phyloP scores from a whole-genome alignment of 768 basidiomycete species.

The Porphyrellus cyaneotinctus region DNA sequence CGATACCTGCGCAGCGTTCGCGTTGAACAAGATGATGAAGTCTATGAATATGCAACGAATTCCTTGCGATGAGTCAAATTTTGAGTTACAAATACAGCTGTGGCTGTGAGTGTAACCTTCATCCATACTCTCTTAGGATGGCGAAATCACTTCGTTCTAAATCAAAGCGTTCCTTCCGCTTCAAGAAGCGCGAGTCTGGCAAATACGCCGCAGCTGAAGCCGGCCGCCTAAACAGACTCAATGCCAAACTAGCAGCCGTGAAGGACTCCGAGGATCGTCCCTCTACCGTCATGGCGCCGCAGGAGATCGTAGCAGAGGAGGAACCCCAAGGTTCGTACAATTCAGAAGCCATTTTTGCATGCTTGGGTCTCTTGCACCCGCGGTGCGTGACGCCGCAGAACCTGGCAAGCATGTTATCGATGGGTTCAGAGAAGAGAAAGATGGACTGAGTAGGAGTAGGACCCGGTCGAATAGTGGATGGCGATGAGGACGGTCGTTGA shows the following conservation, averaged over 20 bases:
- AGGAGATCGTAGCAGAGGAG: conserved; percentile 32
- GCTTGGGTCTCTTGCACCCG: conserved; percentile 57
- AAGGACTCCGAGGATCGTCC: conserved; percentile 31
- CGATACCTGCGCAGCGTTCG: not conserved
- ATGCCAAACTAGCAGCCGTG: conserved; percentile 56
- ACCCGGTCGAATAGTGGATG: not conserved
- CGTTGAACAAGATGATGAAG: not conserved
- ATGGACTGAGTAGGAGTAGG: not conserved
- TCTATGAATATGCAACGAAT: not conserved
- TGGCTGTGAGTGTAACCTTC: too few relatives aligned
- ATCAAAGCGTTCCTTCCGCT: conserved; percentile 71
- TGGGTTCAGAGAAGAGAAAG: not conserved
- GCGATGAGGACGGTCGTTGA: conserved; percentile 13
- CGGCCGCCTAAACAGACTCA: conserved; percentile 69
- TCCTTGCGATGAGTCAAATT: not conserved
- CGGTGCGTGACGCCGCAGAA: conserved; percentile 34
- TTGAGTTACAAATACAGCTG: too few relatives aligned
- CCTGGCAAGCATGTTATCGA: conserved; percentile 34
- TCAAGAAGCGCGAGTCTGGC: conserved; percentile 70
- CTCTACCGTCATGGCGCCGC: conserved; percentile 19
- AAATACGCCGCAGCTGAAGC: conserved; percentile 77
- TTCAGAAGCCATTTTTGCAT: conserved; percentile 27
- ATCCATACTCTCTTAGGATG: conserved; percentile 33
- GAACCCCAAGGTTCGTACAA: conserved; percentile 56
- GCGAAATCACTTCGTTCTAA: conserved; percentile 84